These are phyloP conservation scores for Mycena chlorophos DNA, from an alignment of 768 basidiomycete genomes.

Conservation along the genomic window DNA sequence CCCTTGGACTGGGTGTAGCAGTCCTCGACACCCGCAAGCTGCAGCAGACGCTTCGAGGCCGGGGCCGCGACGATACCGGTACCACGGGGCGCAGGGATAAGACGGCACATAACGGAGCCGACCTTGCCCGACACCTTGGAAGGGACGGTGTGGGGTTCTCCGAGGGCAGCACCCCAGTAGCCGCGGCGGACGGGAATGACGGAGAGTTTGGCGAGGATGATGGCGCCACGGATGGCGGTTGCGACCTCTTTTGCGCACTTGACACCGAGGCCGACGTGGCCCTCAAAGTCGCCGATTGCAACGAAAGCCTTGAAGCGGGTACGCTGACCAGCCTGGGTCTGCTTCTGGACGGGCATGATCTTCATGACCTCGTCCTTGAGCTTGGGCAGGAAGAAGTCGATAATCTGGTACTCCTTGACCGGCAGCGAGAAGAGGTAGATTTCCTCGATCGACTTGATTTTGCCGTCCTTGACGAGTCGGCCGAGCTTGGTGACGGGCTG, in stretches of 20 bases:
- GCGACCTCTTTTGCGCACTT: slow-evolving; percentile 99
- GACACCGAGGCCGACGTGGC: slow-evolving; percentile 98
- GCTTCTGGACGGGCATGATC: slow-evolving; percentile 99
- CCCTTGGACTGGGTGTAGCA: slow-evolving; percentile 98
- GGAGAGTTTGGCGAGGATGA: slow-evolving; percentile 97
- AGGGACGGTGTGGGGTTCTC: slow-evolving; percentile 98
- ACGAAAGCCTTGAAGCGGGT: slow-evolving; percentile 99
- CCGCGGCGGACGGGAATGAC: slow-evolving; percentile 98
- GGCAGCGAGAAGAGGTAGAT: slow-evolving; percentile 99
- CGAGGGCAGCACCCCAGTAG: slow-evolving; percentile 99
- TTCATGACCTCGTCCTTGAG: slow-evolving; percentile 99
- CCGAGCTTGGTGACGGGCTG: slow-evolving; percentile 99
- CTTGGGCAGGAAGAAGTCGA: slow-evolving; percentile 98
- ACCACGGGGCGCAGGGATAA: slow-evolving; percentile 97
- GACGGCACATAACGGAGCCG: slow-evolving; percentile 98
- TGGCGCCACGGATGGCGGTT: slow-evolving; percentile 98
- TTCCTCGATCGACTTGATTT: slow-evolving; percentile 99
- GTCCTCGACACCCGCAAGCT: slow-evolving; percentile 97
- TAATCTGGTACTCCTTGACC: slow-evolving; percentile 99
- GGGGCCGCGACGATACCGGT: slow-evolving; percentile 99
- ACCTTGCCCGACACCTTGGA: slow-evolving; percentile 98
- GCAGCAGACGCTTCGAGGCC: slow-evolving; percentile 92
- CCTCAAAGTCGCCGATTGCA: slow-evolving; percentile 97
- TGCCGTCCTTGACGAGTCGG: slow-evolving; percentile 98
- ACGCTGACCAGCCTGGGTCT: slow-evolving; percentile 98